Evolutionary conservation across 176 grass and related monocot genomes (phyloP).

Genomic region (Thalia dealbata): DNA sequence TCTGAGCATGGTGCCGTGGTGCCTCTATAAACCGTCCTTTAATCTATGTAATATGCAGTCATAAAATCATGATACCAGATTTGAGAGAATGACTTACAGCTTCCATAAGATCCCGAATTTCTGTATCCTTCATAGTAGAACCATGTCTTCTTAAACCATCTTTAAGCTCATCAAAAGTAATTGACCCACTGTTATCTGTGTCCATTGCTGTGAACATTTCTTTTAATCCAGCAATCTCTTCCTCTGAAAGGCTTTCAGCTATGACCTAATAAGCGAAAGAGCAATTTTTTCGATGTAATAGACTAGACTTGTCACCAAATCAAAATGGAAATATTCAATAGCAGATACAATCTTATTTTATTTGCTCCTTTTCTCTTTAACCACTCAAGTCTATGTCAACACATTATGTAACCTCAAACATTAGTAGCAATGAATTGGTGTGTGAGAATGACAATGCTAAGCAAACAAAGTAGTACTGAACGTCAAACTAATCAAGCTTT

Average conservation of each 20-base stretch:
- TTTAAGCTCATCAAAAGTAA: conserved; percentile 96
- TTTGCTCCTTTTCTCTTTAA: not conserved
- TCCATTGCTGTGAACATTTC: conserved; percentile 99
- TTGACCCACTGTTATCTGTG: conserved; percentile 86
- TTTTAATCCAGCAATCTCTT: conserved; percentile 95
- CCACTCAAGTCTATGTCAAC: not conserved
- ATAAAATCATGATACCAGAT: not conserved
- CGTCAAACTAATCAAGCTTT: not conserved
- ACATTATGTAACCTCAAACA: not conserved
- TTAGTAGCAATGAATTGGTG: not conserved
- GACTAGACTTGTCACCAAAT: not conserved
- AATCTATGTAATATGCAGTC: not conserved
- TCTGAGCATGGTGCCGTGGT: too few species aligned
- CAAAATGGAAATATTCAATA: not conserved
- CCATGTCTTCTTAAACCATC: conserved; percentile 81
- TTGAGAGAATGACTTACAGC: conserved; percentile 49
- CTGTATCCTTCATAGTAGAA: conserved; percentile 91
- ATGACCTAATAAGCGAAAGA: conserved; percentile 51
- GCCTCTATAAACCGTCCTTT: not conserved
- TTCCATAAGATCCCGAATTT: conserved; percentile 98
- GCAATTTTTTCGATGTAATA: not conserved
- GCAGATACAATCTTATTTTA: not conserved
- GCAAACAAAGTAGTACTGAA: not conserved
- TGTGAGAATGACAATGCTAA: not conserved
- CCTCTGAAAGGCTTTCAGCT: conserved; percentile 96